phyloP scores from a whole-genome alignment of 257 asterid genomes.

The Jacaranda copaia region DNA sequence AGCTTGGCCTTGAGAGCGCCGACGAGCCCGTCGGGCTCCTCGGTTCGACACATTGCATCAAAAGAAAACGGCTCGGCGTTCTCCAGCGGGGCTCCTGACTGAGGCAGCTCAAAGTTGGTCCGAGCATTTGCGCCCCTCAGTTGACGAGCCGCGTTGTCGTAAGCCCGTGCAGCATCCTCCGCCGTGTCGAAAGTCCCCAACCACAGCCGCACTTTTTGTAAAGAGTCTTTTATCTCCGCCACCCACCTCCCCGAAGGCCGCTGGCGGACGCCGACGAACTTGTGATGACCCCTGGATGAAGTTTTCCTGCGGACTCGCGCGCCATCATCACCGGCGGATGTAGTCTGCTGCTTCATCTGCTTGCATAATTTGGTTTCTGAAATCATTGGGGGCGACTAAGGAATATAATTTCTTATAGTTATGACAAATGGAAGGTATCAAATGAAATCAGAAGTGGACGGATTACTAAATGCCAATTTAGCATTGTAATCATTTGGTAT shows the following conservation, averaged over 20 bases:
- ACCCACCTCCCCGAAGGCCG: conserved; percentile 94
- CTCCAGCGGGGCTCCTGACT: conserved; percentile 28
- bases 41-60: conserved; percentile 72
- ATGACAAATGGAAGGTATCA: conserved; percentile 39
- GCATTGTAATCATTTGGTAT: conserved; percentile 15
- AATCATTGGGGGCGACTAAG: background rate
- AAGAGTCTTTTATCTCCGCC: conserved; percentile 85
- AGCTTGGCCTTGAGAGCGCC: conserved; percentile 76
- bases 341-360: conserved; percentile 53
- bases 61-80: conserved; percentile 65
- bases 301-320: conserved; percentile 52
- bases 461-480: conserved; percentile 33
- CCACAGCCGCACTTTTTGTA: conserved; percentile 85
- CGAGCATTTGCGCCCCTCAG: conserved; percentile 73
- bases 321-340: conserved; percentile 37
- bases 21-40: conserved; percentile 69
- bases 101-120: conserved; percentile 74
- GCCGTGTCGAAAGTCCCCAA: conserved; percentile 86
- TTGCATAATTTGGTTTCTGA: conserved; percentile 19
- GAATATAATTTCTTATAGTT: conserved; percentile 36
- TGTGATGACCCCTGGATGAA: conserved; percentile 75
- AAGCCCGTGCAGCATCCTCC: conserved; percentile 85
- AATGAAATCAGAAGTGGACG: conserved; percentile 34
- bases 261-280: conserved; percentile 80
- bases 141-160: conserved; percentile 80